Evolutionary conservation across 768 basidiomycete species (phyloP).

Genomic region (Boletus patriciae): DNA sequence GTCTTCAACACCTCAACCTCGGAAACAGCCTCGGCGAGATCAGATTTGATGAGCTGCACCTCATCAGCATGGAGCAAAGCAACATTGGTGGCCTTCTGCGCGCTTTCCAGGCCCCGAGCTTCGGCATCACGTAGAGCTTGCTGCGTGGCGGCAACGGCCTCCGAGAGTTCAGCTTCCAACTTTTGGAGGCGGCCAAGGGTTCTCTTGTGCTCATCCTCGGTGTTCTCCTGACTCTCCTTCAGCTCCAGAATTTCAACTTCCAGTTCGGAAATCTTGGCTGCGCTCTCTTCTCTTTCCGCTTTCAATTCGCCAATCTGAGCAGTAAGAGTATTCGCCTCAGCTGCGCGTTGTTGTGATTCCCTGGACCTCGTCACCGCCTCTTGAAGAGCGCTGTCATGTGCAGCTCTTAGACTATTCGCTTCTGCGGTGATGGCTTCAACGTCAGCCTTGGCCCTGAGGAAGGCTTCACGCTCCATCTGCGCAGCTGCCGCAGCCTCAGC

Average conservation of each 20-base stretch:
- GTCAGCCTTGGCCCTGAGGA: slow-evolving; percentile 63
- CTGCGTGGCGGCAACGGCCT: slow-evolving; percentile 48
- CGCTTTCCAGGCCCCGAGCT: slow-evolving; percentile 48
- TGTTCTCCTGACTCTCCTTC: slow-evolving; percentile 65
- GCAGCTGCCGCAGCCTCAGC: slow-evolving; percentile 50
- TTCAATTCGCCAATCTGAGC: slow-evolving; percentile 53
- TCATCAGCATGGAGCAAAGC: slow-evolving; percentile 47
- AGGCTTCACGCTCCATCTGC: slow-evolving; percentile 61
- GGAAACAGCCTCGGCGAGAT: slow-evolving; percentile 43
- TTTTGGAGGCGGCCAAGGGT: slow-evolving; percentile 46
- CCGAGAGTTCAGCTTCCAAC: slow-evolving; percentile 54
- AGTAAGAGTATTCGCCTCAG: slow-evolving; percentile 44
- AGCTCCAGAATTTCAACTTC: slow-evolving; percentile 80
- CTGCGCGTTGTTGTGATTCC: slow-evolving; percentile 48
- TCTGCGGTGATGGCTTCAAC: slow-evolving; percentile 57
- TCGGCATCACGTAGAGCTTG: slow-evolving; percentile 47
- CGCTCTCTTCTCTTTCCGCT: slow-evolving; percentile 67
- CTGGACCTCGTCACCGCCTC: slow-evolving; percentile 47
- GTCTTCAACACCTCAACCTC: slow-evolving; percentile 47
- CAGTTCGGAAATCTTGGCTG: slow-evolving; percentile 71
- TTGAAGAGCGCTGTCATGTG: slow-evolving; percentile 49
- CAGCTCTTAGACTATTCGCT: slow-evolving; percentile 47
- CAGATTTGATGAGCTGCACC: slow-evolving; percentile 44
- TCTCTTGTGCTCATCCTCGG: slow-evolving; percentile 57
- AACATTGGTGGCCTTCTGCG: slow-evolving; percentile 40